These are phyloP conservation scores for Solanum stenotomum DNA, from an alignment of 257 asterid genomes.

Conservation along the genomic window DNA sequence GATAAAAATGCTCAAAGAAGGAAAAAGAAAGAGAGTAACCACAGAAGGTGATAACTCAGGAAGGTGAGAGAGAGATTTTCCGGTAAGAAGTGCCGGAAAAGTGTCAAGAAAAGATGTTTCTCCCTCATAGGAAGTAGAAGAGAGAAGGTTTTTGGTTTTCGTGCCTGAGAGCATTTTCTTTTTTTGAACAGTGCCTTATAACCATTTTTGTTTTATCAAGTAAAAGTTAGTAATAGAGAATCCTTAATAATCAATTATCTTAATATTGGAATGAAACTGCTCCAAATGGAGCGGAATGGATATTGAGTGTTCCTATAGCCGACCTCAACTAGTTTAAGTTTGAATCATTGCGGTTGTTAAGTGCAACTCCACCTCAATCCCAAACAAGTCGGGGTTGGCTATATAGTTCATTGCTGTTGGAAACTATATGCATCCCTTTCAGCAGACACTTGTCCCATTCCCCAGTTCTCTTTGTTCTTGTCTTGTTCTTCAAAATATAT, in stretches of 20 bases:
- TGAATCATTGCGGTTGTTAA: background rate
- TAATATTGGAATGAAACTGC: background rate
- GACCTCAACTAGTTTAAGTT: background rate
- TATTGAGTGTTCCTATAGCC: background rate
- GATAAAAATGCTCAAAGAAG: too few species aligned
- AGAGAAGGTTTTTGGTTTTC: too few species aligned
- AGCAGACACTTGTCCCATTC: background rate
- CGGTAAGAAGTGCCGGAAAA: too few species aligned
- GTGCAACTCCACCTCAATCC: background rate
- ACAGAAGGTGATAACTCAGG: too few species aligned
- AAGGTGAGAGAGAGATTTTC: too few species aligned
- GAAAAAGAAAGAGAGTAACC: too few species aligned
- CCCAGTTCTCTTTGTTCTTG: background rate
- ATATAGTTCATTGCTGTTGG: background rate
- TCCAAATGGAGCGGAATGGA: background rate
- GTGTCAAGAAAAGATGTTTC: too few species aligned
- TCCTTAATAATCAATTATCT: background rate
- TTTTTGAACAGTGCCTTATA: too few species aligned
- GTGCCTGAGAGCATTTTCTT: too few species aligned
- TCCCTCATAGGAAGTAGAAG: too few species aligned
- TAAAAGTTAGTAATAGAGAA: background rate
- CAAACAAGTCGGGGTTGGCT: background rate
- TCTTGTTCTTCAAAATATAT: background rate
- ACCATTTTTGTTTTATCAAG: too few species aligned
- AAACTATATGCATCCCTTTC: background rate